A percentile compares a stretch with the other conserved stretches of the same genome.
These are phyloP conservation scores for Collybia sp. DNA, from an alignment of 768 basidiomycete genomes.

Conservation along the genomic window DNA sequence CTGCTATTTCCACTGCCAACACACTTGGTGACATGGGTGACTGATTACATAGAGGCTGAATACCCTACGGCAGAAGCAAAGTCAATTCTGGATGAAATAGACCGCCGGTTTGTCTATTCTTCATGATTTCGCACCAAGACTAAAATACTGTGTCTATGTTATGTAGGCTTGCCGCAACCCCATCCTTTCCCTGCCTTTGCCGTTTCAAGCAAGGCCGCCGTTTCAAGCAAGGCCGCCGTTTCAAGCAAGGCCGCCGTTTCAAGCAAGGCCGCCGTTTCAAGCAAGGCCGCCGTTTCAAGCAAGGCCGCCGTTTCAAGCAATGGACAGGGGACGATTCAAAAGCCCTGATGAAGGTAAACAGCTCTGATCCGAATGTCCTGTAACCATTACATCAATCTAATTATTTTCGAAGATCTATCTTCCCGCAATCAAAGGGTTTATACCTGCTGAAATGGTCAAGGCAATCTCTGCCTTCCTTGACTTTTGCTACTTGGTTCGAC, in stretches of 20 bases:
- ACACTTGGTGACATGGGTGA: conserved; percentile 24
- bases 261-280: conserved; percentile 9
- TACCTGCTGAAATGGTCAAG: not conserved
- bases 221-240: conserved; percentile 10
- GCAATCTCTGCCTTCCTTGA: not conserved
- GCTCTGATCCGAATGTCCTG: not conserved
- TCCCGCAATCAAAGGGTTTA: not conserved
- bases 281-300: conserved; percentile 5
- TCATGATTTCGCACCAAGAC: conserved; percentile 2
- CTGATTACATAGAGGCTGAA: conserved; percentile 13
- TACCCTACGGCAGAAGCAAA: conserved; percentile 11
- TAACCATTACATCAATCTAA: not conserved
- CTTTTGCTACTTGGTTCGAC: conserved; percentile 8
- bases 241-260: conserved; percentile 8
- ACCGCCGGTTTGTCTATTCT: conserved; percentile 11
- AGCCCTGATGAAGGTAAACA: conserved; percentile 11
- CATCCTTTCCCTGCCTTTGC: conserved; percentile 5
- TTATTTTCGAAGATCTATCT: conserved; percentile 6
- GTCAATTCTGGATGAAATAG: conserved; percentile 21
- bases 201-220: conserved; percentile 6
- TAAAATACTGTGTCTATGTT: conserved; percentile 9
- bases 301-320: conserved; percentile 10
- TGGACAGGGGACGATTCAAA: conserved; percentile 14
- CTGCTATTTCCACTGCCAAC: too few relatives aligned
- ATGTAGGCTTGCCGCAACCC: conserved; percentile 6